These are phyloP conservation scores for Meredithiella fracta DNA, from an alignment of 2,329 filamentous ascomycete species.

Conservation along the genomic window DNA sequence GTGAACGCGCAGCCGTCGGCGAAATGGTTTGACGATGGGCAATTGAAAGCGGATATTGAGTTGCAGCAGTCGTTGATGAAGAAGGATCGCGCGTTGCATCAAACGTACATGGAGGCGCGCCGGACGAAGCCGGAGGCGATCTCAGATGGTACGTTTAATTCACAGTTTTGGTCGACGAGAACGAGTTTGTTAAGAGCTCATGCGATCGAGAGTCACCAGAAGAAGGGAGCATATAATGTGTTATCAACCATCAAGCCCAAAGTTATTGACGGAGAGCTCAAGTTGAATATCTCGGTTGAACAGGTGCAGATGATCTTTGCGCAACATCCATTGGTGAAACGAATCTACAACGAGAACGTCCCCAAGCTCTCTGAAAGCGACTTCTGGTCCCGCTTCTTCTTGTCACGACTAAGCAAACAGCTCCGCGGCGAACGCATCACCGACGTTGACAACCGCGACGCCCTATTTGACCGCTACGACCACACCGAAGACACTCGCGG, in stretches of 20 bases:
- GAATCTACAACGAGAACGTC: constrained; percentile 85
- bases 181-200: constrained; percentile 75
- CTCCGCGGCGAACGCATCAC: constrained; percentile 75
- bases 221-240: constrained; percentile 82
- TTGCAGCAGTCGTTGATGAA: constrained; percentile 81
- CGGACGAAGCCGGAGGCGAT: constrained; percentile 72
- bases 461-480: constrained; percentile 73
- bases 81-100: constrained; percentile 55
- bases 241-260: constrained; percentile 75
- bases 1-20: constrained; percentile 40
- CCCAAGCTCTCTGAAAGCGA: constrained; percentile 61
- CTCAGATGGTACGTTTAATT: constrained; percentile 63
- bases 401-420: constrained; percentile 78
- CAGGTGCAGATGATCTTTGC: constrained; percentile 86
- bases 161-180: constrained; percentile 88
- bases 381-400: constrained; percentile 92
- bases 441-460: constrained; percentile 60
- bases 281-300: constrained; percentile 73
- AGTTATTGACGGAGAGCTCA: constrained; percentile 55
- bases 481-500: constrained; percentile 47
- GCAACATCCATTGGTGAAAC: constrained; percentile 80
- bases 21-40: constrained; percentile 64
- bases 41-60: constrained; percentile 60
- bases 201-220: constrained; percentile 75
- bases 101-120: constrained; percentile 75